Base-by-base conservation (phyloP, 2,329 filamentous ascomycete genomes). In the Plectosphaerella plurivora region DNA sequence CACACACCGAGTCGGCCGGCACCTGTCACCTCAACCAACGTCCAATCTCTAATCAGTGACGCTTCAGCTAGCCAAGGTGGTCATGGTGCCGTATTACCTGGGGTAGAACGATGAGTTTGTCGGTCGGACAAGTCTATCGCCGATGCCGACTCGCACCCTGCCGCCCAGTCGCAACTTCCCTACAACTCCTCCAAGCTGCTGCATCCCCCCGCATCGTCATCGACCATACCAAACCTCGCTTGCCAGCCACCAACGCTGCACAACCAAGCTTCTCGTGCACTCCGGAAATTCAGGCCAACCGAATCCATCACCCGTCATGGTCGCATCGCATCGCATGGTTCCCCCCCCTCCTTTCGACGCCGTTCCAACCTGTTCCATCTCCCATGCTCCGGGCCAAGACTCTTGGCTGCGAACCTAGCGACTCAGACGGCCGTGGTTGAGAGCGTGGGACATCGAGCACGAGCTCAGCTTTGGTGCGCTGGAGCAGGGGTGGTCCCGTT, bases 281-380 rank as follows among this genome's bases (percentile, higher is more conserved):
- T 33, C 28, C 5, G 9, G 9, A 33, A 33, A 33, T 33, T 8
- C 15, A 39, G 47, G 15, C 18, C 14, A 25, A 25, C 14, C 15
- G 20, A 22, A 36, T 47, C 28, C 45, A 33, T 25, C 14, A 20
- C 46, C 46, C 35, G 28, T 14, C 35, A 37, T 25, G 36, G 41
- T 44, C n/a, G 16, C 41, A 44, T 44, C 41, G 47, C 47, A 41
- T 20, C 33, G 16, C 22, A 24, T 22, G 22, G 22, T 22, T 22
- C 9, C 18, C 35, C 28, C 20, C 22, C 35, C 12, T 11, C 16
- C 3, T 24, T 41, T 49, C 47, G 47, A 49, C 35, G 47, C 47
- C 15, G 37, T 49, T 49, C 47, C 47, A 49, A 37, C 35, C 37
- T 36, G 36, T 49, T 49, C 47, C 47, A 41, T 33, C 20, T 39